A percentile compares a stretch with the other conserved stretches of the same genome.
Evolutionary conservation across 2,329 filamentous ascomycete genomes (phyloP).

Genomic region (Botrytis tulipae): DNA sequence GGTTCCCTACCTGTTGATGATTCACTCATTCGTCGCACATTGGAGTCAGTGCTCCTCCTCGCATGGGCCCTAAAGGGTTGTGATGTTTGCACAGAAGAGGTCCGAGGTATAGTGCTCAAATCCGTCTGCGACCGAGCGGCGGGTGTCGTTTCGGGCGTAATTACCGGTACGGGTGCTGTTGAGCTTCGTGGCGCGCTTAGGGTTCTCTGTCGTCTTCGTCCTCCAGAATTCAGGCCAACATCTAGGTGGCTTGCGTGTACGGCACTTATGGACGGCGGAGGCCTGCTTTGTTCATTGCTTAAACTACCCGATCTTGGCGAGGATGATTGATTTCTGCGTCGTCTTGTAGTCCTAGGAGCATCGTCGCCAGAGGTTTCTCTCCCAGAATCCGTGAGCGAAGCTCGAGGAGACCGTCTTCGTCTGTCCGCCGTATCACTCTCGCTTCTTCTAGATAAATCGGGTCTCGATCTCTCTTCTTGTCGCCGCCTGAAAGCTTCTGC

Average conservation of each 20-base stretch:
- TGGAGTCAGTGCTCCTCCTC: conserved; percentile 37
- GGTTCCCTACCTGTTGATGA: conserved; percentile 22
- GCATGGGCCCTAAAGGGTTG: conserved; percentile 27
- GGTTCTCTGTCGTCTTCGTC: conserved; percentile 48
- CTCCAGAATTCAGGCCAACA: conserved; percentile 48
- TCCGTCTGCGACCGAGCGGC: conserved; percentile 66
- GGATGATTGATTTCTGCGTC: conserved; percentile 45
- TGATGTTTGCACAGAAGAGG: conserved; percentile 24
- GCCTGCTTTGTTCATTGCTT: conserved; percentile 51
- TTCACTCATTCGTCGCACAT: conserved; percentile 27
- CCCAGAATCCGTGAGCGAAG: conserved; percentile 30
- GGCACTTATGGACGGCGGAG: conserved; percentile 46
- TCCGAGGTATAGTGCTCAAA: conserved; percentile 47
- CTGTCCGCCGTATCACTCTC: conserved; percentile 31
- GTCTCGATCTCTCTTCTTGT: conserved; percentile 61
- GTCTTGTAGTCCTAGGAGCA: conserved; percentile 27
- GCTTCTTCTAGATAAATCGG: conserved; percentile 46
- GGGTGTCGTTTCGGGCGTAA: conserved; percentile 46
- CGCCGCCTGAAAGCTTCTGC: conserved; percentile 81
- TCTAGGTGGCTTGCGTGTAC: conserved; percentile 49
- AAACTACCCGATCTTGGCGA: conserved; percentile 47
- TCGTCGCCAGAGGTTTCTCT: conserved; percentile 35
- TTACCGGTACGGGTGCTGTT: conserved; percentile 48
- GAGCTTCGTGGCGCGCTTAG: conserved; percentile 55
- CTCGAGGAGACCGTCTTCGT: conserved; percentile 34